Percentiles rank a stretch among this genome's conserved stretches.
Evolutionary conservation across 371 early-diverging fungal species (phyloP).

Genomic region (Rhizopus delemar): DNA sequence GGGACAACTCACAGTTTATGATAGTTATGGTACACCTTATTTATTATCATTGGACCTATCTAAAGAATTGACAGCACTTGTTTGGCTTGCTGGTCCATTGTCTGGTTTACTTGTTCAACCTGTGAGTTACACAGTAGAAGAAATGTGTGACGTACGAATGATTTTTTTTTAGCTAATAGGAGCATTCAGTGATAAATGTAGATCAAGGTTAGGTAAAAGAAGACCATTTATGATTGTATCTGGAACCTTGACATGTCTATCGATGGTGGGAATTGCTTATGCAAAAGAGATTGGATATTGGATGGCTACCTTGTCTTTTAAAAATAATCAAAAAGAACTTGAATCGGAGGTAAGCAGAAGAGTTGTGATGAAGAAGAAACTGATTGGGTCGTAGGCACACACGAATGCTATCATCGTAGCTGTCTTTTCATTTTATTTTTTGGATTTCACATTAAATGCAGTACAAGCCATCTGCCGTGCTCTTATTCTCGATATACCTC

Average conservation of each 20-base stretch:
- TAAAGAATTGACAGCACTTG: constrained; percentile 62
- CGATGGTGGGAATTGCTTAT: constrained; percentile 68
- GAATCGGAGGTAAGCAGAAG: not conserved
- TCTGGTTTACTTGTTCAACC: constrained; percentile 57
- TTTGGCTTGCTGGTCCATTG: constrained; percentile 85
- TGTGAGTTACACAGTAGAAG: constrained; percentile 14
- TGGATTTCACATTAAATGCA: constrained; percentile 83
- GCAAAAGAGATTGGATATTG: constrained; percentile 52
- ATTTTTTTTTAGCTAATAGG: constrained; percentile 52
- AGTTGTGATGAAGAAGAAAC: not conserved
- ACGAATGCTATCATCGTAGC: constrained; percentile 56
- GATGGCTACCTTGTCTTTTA: constrained; percentile 18
- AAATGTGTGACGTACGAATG: not conserved
- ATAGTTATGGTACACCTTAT: constrained; percentile 80
- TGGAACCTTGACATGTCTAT: constrained; percentile 53
- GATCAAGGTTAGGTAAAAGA: constrained; percentile 54
- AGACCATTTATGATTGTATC: constrained; percentile 60
- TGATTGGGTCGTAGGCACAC: constrained; percentile 20
- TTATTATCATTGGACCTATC: constrained; percentile 67
- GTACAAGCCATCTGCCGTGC: constrained; percentile 72
- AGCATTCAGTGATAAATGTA: constrained; percentile 59
- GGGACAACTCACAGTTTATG: constrained; percentile 1
- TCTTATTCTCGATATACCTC: constrained; percentile 74
- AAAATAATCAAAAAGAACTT: not conserved
- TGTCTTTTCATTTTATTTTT: constrained; percentile 67